phyloP scores from a whole-genome alignment of 306 rosid genomes.

The Malus fusca region DNA sequence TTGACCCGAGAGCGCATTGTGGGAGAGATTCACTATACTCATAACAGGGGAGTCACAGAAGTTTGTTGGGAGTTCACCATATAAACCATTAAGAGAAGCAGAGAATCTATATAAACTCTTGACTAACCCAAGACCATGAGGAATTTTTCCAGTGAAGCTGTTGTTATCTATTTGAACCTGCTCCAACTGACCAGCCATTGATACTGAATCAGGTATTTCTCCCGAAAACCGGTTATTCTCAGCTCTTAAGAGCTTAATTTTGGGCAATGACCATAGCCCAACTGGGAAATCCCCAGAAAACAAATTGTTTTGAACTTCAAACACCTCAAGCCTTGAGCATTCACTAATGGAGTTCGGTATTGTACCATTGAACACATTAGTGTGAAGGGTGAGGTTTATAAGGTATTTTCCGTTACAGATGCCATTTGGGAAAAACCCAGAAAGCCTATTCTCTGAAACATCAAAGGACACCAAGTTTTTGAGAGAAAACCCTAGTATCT shows the following conservation, averaged over 20 bases:
- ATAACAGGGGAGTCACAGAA: conserved; percentile 95
- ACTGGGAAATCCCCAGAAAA: conserved; percentile 70
- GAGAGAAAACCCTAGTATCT: conserved; percentile 50
- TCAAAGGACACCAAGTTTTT: conserved; percentile 73
- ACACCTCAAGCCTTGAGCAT: conserved; percentile 74
- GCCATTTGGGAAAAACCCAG: conserved; percentile 68
- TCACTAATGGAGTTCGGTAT: conserved; percentile 48
- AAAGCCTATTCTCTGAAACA: conserved; percentile 74
- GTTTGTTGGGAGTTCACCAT: conserved; percentile 73
- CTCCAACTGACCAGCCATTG: conserved; percentile 73
- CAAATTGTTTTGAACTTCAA: conserved; percentile 87
- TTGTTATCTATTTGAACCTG: conserved; percentile 95
- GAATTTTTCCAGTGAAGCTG: conserved; percentile 55
- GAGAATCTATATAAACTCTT: conserved; percentile 87
- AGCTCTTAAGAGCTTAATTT: conserved; percentile 78
- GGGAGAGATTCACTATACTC: conserved; percentile 90
- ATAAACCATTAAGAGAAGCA: conserved; percentile 67
- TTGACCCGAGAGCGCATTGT: conserved; percentile 72
- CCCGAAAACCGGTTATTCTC: conserved; percentile 86
- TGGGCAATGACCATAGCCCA: conserved; percentile 72
- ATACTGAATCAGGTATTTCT: conserved; percentile 68
- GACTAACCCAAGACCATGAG: conserved; percentile 67
- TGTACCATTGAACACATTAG: conserved; percentile 62
- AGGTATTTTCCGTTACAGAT: conserved; percentile 56
- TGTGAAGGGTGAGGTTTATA: conserved; percentile 55